Evolutionary conservation across 495 filamentous ascomycete genomes (phyloP), one percentile per base, ranked within the genome.

Genomic region (Talaromyces liani): DNA sequence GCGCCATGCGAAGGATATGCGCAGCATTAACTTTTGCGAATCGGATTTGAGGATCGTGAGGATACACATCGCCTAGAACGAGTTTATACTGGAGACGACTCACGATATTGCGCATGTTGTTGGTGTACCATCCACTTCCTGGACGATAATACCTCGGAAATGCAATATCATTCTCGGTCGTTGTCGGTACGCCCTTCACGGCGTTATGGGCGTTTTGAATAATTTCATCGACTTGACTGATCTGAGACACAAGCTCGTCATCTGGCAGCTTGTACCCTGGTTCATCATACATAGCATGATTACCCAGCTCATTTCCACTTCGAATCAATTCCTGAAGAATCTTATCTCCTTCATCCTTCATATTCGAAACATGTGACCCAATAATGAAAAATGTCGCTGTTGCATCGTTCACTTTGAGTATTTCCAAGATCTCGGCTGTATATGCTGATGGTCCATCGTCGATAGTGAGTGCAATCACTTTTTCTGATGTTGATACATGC

Each of bases 271-370:
- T 72, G 60, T 83, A 75, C 25, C 84, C 86, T 4, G 89, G 84
- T 74, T 93, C 90, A 74, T 96, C 91, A 69, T 82, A 79, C 89
- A 92, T 92, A 4, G 87, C 91, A 72, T 96, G 91, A 72, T 95
- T 95, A 51, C 82, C 91, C 9, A 93, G 78, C 71, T 93, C 90
- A 67, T 88, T 85, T 6, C 87, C 87, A 14, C 70, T 75, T 20
- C 78, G 70, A n/a, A 93, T 77, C 3, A 92, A 71, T 45, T 87
- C 79, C 41, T 79, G 69, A 24, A 94, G 77, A 0, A 82, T 74
- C 2, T 77, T 67, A 72, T 90, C 85, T 5, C 59, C 20, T 4
- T 33, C 49, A 22, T 51, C 12, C 16, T 54, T 53, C 22, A 82
- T 73, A 0, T 85, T 87, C 0, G 77, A 45, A 0, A 92, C 85